Evolutionary conservation across 768 basidiomycete species (phyloP).

Genomic region (Mycena indigotica): DNA sequence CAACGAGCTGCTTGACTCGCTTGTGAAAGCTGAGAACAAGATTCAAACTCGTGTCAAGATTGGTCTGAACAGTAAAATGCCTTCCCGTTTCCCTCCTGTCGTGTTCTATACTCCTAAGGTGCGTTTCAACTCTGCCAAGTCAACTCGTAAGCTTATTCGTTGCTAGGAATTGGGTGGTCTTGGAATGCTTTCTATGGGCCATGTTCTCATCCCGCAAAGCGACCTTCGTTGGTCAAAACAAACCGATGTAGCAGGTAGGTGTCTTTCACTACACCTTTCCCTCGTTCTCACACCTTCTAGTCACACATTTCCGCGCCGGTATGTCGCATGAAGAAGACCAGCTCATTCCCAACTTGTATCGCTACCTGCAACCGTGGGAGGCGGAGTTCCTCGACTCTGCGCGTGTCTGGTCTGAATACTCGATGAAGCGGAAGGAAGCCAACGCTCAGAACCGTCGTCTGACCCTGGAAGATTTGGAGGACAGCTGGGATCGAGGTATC

Average conservation of each 20-base stretch:
- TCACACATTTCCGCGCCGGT: constrained; percentile 98
- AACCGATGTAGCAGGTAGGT: constrained; percentile 85
- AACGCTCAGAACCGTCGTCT: constrained; percentile 96
- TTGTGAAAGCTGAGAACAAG: constrained; percentile 99
- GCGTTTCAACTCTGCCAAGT: constrained; percentile 5
- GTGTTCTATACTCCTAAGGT: constrained; percentile 96
- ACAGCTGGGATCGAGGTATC: constrained; percentile 98
- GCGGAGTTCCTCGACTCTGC: constrained; percentile 97
- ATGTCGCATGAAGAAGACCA: constrained; percentile 97
- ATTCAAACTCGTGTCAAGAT: constrained; percentile 99
- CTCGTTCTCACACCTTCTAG: constrained; percentile 35
- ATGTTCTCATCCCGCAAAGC: constrained; percentile 96
- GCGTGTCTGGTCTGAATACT: constrained; percentile 99
- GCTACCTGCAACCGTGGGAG: constrained; percentile 97
- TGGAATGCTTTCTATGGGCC: constrained; percentile 99
- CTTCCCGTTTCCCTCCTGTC: constrained; percentile 95
- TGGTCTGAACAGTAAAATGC: constrained; percentile 99
- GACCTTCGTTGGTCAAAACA: constrained; percentile 98
- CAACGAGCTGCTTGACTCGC: constrained; percentile 90
- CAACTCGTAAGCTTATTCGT: constrained; percentile 6
- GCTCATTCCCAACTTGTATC: constrained; percentile 95
- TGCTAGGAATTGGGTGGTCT: constrained; percentile 89
- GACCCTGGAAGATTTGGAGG: constrained; percentile 96
- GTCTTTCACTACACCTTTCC: neutral
- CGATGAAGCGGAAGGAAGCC: constrained; percentile 99